Base-by-base conservation (phyloP, 108 stramenopile species). In the Nitzschia palea region DNA sequence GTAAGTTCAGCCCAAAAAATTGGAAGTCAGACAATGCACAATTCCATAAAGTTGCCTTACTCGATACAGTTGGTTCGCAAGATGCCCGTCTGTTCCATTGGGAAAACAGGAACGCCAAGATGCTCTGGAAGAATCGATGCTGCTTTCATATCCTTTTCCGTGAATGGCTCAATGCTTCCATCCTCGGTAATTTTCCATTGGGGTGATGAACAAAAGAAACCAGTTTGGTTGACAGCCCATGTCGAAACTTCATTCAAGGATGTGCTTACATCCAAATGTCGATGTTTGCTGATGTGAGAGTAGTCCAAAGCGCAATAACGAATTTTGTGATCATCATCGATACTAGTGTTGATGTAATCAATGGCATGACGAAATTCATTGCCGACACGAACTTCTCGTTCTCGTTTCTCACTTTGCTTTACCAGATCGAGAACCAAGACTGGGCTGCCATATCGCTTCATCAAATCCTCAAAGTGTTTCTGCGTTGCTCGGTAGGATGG, bases 11-110 rank as follows among this genome's bases (percentile, higher is more conserved):
- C 8, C 37, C 10, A 58, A 12, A 22, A 52, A 22, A 52, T 22
- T 0, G 9, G 8, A 20, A 15, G 62, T 57, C 31, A 34, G 14
- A 5, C 5, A 51, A 57, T n/a, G 2, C 35, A 12, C 36, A 54
- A 53, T 12, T 2, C 33, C 26, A 34, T 1, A 33, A 37, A 17
- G 51, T 12, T 22, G 53, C 94, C 86, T 82, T 68, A 87, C 86
- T 99, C 99, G 60, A 99, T 97, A 70, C 99, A 99, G 73, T 99
- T 99, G 0, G 97, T 98, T 55, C 99, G 80, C 18, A 98, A 74
- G 42, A 99, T 95, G 17, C 99, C 99, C 14, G 79, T 77, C 67
- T 99, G 97, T 72, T 95, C 94, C 94, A 95, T 88, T 15, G 94
- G 86, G 65, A 93, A 91, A n/a, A 87, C 82, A 18, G 88, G 86